Percentiles rank a stretch among this genome's conserved stretches.
Conservation (phyloP, 129 eudicot genomes). For the Saussurea involucrata region DNA sequence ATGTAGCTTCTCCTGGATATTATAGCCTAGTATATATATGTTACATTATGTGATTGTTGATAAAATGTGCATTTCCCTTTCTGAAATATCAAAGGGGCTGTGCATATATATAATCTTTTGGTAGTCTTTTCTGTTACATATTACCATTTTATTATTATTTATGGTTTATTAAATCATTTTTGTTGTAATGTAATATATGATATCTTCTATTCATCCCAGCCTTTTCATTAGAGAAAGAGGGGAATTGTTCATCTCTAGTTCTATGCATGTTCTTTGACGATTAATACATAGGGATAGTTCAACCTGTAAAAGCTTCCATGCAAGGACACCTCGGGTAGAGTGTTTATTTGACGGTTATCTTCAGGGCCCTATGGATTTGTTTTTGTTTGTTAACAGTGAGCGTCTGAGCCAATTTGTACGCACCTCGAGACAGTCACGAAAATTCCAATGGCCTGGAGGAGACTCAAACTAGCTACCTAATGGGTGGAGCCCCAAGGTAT, state of each 20-base stretch:
- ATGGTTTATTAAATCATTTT: background rate
- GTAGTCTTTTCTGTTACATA: background rate
- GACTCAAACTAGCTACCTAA: background rate
- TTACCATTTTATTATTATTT: background rate
- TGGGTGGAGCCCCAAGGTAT: background rate
- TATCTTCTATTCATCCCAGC: background rate
- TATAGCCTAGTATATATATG: background rate
- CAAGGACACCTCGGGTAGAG: background rate
- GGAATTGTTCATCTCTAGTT: background rate
- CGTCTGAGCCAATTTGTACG: background rate
- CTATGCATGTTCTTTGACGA: no score
- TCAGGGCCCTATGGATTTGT: background rate
- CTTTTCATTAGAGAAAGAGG: background rate
- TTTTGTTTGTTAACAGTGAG: background rate
- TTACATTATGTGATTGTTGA: slow-evolving; percentile 9
- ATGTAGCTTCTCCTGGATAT: background rate
- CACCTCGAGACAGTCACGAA: background rate
- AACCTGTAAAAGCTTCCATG: background rate
- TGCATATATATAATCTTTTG: background rate
- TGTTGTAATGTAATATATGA: background rate
- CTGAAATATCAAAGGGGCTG: background rate
- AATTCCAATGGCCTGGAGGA: background rate
- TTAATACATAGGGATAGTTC: no score
- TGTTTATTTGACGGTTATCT: background rate
- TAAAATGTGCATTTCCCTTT: background rate